phyloP scores from a whole-genome alignment of 1,284 basidiomycete genomes.

The Meira miltonrushii region DNA sequence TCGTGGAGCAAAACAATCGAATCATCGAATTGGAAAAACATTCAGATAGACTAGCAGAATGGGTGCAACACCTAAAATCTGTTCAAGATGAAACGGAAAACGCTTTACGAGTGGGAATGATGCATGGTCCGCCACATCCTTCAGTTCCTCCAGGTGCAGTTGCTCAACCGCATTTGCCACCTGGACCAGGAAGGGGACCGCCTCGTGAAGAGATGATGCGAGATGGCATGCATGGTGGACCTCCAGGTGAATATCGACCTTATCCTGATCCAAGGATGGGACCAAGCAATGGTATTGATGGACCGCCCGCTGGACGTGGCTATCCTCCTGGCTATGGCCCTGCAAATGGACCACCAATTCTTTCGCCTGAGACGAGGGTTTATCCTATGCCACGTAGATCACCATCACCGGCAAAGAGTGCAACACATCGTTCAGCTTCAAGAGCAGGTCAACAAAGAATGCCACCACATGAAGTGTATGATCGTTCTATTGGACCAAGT shows the following conservation, averaged over 20 bases:
- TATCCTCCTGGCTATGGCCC: neutral
- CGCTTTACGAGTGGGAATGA: neutral
- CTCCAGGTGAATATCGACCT: neutral
- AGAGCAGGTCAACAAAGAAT: too few species aligned
- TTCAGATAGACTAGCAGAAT: conserved; percentile 11
- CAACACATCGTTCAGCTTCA: too few species aligned
- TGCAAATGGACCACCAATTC: neutral
- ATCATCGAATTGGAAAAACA: conserved; percentile 10
- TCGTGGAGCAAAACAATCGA: neutral
- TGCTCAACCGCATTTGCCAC: neutral
- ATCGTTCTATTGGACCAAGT: too few species aligned
- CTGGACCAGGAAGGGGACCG: neutral
- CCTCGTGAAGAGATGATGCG: neutral
- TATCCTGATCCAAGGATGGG: neutral
- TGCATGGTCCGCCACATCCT: neutral
- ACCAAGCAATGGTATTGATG: neutral
- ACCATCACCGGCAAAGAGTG: neutral
- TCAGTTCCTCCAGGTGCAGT: neutral
- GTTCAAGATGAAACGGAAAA: conserved; percentile 6
- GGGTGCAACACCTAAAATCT: conserved; percentile 7
- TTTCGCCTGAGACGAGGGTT: neutral
- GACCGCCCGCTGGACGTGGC: neutral
- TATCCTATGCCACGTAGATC: neutral
- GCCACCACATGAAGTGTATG: too few species aligned
- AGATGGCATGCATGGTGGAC: neutral